Base-by-base conservation (phyloP, 129 eudicot genomes). In the Chrysanthemum makinoi region DNA sequence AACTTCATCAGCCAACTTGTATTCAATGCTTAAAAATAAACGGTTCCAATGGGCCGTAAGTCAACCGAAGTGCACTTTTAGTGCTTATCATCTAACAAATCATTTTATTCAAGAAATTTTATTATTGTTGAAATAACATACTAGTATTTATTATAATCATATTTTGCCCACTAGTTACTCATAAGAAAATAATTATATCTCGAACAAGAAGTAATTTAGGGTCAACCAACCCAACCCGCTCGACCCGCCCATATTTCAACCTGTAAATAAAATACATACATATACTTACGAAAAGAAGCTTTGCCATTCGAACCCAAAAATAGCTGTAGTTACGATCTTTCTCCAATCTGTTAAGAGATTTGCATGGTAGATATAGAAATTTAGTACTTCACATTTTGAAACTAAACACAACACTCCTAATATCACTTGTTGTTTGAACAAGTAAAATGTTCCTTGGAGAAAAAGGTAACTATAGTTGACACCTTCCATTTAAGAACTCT, bases 301-400 rank as follows among this genome's bases (percentile, higher is more conserved):
- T 89, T 20, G 69, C 78, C 51, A 75, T 26, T 66, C 96, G 86
- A 65, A 89, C 79, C 84, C 85, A 73, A 30, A 79, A 82, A 76
- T 89, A 89, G 76, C 68, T 89, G 76, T 70, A 80, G 70, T 82
- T 77, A 10, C 76, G 88, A 72, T 89, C 87, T 60, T 89, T 89
- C 83, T 89, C 96, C 86, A 81, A 66, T 69, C 92, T 89, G 79
- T 75, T 73, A 72, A 46, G 39, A 51, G 50, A 60, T 61, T 10
- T 47, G 16, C 51, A 72, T 44, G 12, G 66, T 22, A 10, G 7
- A 52, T 22, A 14, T 24, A 72, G 53, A 12, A 47, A 49, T 43
- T 47, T 7, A 73, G 59, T 56, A 20, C 44, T 53, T 10, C 46
- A 16, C n/a, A 61, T 48, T 43, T 2, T 33, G n/a, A 4, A 2